Evolutionary conservation across 768 basidiomycete species (phyloP), one percentile per base, ranked within the genome.

Genomic region (Phlebiopsis gigantea): DNA sequence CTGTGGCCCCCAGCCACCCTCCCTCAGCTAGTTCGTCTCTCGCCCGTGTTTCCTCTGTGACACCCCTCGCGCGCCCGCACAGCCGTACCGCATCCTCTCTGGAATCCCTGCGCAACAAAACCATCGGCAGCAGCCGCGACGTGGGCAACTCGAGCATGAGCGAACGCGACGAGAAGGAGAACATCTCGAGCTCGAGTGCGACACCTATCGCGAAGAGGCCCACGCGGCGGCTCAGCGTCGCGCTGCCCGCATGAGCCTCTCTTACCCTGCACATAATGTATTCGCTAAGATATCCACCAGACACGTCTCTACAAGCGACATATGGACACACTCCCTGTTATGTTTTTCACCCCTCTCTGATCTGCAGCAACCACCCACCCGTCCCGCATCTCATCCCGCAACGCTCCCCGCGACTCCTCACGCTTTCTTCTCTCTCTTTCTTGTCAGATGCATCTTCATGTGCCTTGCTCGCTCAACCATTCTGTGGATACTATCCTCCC

Each of bases 141-240:
- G 70, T 74, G 50, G 71, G 71, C 43, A 29, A 34, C 12, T 55
- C 68, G 70, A 49, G 65, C 69, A 44, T 63, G 15, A 79, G 75
- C 58, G 78, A 79, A 66, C 63, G 70, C 30, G 77, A 79, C 53
- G 83, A 85, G 65, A 86, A 85, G 70, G 83, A 85, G 71, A 86
- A 86, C 60, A 65, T 79, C 54, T 8, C 26, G 4, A 72, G 73
- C 48, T n/a, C n/a, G n/a, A n/a, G n/a, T n/a, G 63, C 65, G 19
- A 67, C 62, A 53, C 69, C 69, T 5, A 62, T 56, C 26, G 39
- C 46, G 28, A 24, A 48, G 44, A 62, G 63, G 48, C 30, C 44
- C 22, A 42, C 55, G 41, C 55, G 65, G 12, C 61, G 69, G 17
- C 58, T 64, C 53, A 66, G 67, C 47, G 63, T 56, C 31, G 54